phyloP scores from a whole-genome alignment of 192 early-diverging fungal species.

The Entomortierella beljakovae region DNA sequence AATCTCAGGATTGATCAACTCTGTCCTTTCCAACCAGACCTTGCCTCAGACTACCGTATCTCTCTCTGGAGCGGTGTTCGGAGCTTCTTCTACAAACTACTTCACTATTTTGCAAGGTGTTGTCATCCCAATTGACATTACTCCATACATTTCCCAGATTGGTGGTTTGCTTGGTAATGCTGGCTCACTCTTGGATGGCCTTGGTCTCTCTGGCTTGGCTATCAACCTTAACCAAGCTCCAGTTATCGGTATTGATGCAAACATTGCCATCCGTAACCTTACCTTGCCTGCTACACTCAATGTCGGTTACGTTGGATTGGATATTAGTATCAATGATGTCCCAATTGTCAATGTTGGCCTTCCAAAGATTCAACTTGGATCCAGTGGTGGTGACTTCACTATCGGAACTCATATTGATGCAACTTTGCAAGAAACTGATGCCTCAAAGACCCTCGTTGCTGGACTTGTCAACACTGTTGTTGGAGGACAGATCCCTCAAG shows the following conservation, averaged over 20 bases:
- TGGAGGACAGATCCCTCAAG: slow-evolving; percentile 30
- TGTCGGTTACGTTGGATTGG: slow-evolving; percentile 34
- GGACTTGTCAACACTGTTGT: slow-evolving; percentile 37
- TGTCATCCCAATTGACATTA: slow-evolving; percentile 33
- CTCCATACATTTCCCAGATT: slow-evolving; percentile 29
- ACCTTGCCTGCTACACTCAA: slow-evolving; percentile 24
- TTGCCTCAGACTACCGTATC: slow-evolving; percentile 16
- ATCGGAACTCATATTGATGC: slow-evolving; percentile 35
- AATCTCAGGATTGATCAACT: slow-evolving; percentile 15
- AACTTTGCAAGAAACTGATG: slow-evolving; percentile 27
- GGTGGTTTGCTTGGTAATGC: slow-evolving; percentile 30
- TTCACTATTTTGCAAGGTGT: slow-evolving; percentile 41
- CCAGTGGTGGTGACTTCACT: slow-evolving; percentile 21
- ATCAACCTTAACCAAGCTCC: slow-evolving; percentile 48
- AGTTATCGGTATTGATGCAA: slow-evolving; percentile 35
- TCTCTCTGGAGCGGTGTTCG: slow-evolving; percentile 23
- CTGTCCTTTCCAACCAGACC: slow-evolving; percentile 20
- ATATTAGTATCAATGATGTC: slow-evolving; percentile 24
- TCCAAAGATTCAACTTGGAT: slow-evolving; percentile 28
- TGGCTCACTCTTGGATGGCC: slow-evolving; percentile 33
- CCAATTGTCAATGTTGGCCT: slow-evolving; percentile 33
- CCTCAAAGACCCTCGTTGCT: slow-evolving; percentile 27
- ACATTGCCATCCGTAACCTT: slow-evolving; percentile 27
- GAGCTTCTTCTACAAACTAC: slow-evolving; percentile 27
- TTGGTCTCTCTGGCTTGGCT: slow-evolving; percentile 30